Percentiles rank a stretch among this genome's conserved stretches.
Evolutionary conservation across 2,329 filamentous ascomycete genomes (phyloP).

Genomic region (Hypoxylon sp.): DNA sequence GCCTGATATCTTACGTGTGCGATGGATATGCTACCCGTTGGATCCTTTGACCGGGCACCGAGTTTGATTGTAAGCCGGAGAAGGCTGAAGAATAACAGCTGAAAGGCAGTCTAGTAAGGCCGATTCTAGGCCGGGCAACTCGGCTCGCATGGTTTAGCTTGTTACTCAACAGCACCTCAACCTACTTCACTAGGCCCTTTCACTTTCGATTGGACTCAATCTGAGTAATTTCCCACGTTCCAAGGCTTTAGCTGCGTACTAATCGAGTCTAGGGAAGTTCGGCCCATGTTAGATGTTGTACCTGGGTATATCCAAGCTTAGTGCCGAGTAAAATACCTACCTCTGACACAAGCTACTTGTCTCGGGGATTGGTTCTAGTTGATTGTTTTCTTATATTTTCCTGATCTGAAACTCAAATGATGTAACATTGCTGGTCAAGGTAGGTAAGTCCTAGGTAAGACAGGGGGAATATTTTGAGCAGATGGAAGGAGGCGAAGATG

Average conservation of each 20-base stretch:
- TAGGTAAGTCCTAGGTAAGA: neutral
- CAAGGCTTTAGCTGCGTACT: conserved; percentile 12
- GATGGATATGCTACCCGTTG: conserved; percentile 7
- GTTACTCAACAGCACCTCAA: neutral
- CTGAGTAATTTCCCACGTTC: conserved; percentile 8
- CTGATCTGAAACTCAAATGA: neutral
- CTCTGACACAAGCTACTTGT: conserved; percentile 4
- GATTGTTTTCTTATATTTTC: conserved; percentile 12
- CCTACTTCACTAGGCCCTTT: neutral
- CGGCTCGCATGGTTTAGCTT: neutral
- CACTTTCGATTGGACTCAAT: neutral
- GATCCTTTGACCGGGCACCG: conserved; percentile 4
- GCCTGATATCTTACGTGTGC: conserved; percentile 24
- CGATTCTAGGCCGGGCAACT: neutral
- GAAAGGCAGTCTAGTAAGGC: neutral
- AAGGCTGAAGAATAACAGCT: conserved; percentile 12
- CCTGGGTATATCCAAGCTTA: neutral
- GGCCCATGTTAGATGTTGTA: neutral
- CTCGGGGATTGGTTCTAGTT: conserved; percentile 3
- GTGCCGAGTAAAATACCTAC: conserved; percentile 18
- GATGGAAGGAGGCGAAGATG: neutral
- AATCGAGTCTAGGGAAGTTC: conserved; percentile 20
- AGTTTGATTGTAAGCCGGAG: conserved; percentile 15
- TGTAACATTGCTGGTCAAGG: neutral
- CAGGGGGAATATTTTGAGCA: neutral